phyloP scores from a whole-genome alignment of 2,329 filamentous ascomycete genomes.

The Aspergillus piperis region DNA sequence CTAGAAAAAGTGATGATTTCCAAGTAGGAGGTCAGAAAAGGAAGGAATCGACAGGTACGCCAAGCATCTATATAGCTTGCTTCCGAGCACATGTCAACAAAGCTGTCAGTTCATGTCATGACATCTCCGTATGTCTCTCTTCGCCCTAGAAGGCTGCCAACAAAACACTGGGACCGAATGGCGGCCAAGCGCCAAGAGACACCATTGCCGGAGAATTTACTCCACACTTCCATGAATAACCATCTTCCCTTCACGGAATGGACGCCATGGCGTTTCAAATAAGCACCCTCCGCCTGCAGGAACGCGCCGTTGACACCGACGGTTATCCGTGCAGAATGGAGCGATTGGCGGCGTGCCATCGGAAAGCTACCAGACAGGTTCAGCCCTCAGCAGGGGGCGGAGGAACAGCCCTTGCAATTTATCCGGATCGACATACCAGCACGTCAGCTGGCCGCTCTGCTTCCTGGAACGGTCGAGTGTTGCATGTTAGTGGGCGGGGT shows the following conservation, averaged over 20 bases:
- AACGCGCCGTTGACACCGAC: neutral
- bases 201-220: neutral
- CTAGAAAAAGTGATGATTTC: neutral
- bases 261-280: neutral
- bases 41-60: neutral
- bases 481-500: neutral
- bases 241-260: too few relatives aligned
- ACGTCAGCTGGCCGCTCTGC: neutral
- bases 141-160: too few relatives aligned
- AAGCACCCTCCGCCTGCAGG: neutral
- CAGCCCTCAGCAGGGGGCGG: neutral
- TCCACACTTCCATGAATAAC: constrained; percentile 9
- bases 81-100: neutral
- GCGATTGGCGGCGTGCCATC: neutral
- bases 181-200: neutral
- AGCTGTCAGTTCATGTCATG: neutral
- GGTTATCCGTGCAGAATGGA: neutral
- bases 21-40: neutral
- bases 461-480: neutral
- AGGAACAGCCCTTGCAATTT: neutral
- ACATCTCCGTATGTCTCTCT: neutral
- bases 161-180: neutral
- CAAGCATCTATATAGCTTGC: neutral
- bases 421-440: neutral
- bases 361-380: neutral